A percentile compares a stretch with the other conserved stretches of the same genome.
Evolutionary conservation across 257 asterid genomes (phyloP).

Genomic region (Verbascum thapsus): DNA sequence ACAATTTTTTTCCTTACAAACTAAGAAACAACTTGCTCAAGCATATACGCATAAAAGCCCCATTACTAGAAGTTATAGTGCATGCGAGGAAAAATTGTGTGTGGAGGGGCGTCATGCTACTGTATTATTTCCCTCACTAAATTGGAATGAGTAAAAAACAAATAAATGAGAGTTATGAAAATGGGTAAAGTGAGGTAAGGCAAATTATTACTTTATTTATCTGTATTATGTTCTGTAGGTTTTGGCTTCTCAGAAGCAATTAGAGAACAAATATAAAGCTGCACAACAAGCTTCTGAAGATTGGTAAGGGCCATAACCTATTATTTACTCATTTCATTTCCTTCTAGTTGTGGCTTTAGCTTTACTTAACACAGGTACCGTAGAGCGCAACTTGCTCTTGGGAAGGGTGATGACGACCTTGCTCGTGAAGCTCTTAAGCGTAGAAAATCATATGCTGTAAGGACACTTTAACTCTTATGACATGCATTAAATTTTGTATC

Average conservation of each 20-base stretch:
- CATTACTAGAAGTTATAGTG: neutral
- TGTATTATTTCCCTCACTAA: conserved; percentile 11
- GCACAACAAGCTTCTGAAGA: conserved; percentile 93
- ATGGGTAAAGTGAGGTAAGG: conserved; percentile 19
- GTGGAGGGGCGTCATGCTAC: neutral
- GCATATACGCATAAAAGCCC: neutral
- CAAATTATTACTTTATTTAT: conserved; percentile 21
- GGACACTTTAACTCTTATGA: conserved; percentile 17
- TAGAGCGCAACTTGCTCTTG: conserved; percentile 96
- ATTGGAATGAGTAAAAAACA: neutral
- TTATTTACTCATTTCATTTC: conserved; percentile 27
- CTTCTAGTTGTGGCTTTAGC: conserved; percentile 27
- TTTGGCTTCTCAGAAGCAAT: conserved; percentile 93
- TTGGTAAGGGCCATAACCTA: conserved; percentile 54
- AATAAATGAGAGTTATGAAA: conserved; percentile 9
- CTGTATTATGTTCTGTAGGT: conserved; percentile 66
- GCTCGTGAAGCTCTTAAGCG: conserved; percentile 99
- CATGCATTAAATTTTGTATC: neutral
- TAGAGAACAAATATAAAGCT: conserved; percentile 87
- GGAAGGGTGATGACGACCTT: conserved; percentile 95
- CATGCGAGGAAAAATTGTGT: neutral
- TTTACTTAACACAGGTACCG: conserved; percentile 67
- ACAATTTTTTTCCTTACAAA: too few relatives aligned
- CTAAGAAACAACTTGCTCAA: neutral
- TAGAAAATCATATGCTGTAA: conserved; percentile 88